Evolutionary conservation across 305 asterid species (phyloP).

Genomic region (Petunia hybrid): DNA sequence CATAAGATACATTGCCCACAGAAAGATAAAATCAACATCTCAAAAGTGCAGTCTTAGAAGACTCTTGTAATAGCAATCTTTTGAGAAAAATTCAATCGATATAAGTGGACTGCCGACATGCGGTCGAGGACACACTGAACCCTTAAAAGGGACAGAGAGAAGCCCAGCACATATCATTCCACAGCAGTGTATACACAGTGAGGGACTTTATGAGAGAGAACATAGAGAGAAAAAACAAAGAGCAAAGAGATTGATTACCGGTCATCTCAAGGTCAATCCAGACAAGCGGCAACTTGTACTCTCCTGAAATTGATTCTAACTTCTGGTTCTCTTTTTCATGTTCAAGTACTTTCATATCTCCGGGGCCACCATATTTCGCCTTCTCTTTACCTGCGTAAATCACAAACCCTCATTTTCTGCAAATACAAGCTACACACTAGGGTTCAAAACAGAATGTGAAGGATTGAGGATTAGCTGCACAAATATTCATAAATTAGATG

Average conservation of each 20-base stretch:
- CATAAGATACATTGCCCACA: not conserved
- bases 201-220: not conserved
- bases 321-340: conserved; percentile 44
- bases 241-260: conserved; percentile 48
- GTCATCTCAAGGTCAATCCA: conserved; percentile 99
- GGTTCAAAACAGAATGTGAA: not conserved
- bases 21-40: not conserved
- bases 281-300: conserved; percentile 83
- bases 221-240: not conserved
- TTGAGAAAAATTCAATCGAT: not conserved
- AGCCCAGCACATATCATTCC: not conserved
- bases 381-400: conserved; percentile 47
- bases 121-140: not conserved
- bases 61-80: not conserved
- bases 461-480: not conserved
- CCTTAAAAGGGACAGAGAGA: not conserved
- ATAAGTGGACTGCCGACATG: not conserved
- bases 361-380: conserved; percentile 39
- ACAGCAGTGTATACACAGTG: not conserved
- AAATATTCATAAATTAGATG: not conserved
- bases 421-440: not conserved
- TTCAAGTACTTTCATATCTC: conserved; percentile 40
- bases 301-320: conserved; percentile 38
- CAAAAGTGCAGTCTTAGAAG: not conserved
- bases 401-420: not conserved